Evolutionary conservation across 2,329 filamentous ascomycete species (phyloP).

Genomic region (Aspergillus pseudonomiae): DNA sequence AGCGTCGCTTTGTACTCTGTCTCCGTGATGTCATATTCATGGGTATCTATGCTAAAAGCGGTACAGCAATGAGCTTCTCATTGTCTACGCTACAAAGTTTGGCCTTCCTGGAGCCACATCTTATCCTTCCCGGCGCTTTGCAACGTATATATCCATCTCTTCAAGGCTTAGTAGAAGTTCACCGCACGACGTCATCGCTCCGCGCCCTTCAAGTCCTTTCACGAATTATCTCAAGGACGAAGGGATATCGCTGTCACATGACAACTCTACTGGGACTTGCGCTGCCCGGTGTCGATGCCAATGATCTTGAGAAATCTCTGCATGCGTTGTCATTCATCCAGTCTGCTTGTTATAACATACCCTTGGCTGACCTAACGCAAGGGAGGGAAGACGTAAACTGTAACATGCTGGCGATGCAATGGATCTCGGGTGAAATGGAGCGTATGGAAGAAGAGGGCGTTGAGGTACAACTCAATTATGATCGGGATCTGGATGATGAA

Average conservation of each 20-base stretch:
- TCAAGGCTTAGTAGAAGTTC: constrained; percentile 94
- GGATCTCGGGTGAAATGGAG: constrained; percentile 93
- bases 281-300: constrained; percentile 93
- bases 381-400: constrained; percentile 69
- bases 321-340: constrained; percentile 95
- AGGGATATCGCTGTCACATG: constrained; percentile 95
- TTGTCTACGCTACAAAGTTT: constrained; percentile 86
- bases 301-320: constrained; percentile 94
- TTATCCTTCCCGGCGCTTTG: constrained; percentile 89
- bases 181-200: constrained; percentile 91
- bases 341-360: constrained; percentile 93
- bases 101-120: constrained; percentile 84
- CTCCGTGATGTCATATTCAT: constrained; percentile 94
- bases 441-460: constrained; percentile 88
- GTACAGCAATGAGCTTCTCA: constrained; percentile 87
- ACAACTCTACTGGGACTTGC: constrained; percentile 91
- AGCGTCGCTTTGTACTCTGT: constrained; percentile 84
- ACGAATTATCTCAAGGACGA: constrained; percentile 86
- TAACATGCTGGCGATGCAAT: constrained; percentile 79
- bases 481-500: constrained; percentile 76
- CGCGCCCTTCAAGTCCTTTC: constrained; percentile 90
- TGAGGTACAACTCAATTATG: constrained; percentile 82
- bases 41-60: constrained; percentile 96
- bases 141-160: constrained; percentile 97
- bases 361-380: constrained; percentile 79